These are phyloP conservation scores for Sphaerosporella brunnea DNA, from an alignment of 495 filamentous ascomycete species.

Conservation along the genomic window DNA sequence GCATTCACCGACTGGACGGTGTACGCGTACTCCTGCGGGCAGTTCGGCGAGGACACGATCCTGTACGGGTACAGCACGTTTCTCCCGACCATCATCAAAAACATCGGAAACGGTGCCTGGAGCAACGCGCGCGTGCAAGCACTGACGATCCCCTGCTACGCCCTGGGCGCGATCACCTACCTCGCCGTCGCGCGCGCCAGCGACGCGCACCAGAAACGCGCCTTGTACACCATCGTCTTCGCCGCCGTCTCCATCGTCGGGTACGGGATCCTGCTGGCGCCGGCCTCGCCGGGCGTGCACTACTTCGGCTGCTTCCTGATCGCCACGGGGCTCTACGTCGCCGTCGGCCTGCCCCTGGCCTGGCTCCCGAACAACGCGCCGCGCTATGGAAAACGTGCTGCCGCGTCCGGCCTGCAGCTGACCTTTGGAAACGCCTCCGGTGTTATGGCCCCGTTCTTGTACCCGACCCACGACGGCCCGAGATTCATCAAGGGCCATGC, in stretches of 20 bases:
- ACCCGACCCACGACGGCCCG: constrained; percentile 15
- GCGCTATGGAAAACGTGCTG: constrained; percentile 54
- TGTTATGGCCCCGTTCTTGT: constrained; percentile 51
- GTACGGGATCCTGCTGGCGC: constrained; percentile 46
- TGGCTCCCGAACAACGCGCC: constrained; percentile 44
- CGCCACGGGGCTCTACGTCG: constrained; percentile 52
- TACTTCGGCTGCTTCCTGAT: constrained; percentile 58
- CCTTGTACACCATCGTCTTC: constrained; percentile 41
- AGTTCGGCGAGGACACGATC: constrained; percentile 56
- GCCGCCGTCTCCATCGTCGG: constrained; percentile 44
- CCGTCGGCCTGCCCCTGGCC: constrained; percentile 50
- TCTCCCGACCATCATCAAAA: constrained; percentile 58
- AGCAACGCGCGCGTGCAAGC: constrained; percentile 46
- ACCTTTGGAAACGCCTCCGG: constrained; percentile 50
- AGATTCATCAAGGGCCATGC: constrained; percentile 27
- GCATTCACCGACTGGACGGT: constrained; percentile 45
- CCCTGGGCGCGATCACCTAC: constrained; percentile 47
- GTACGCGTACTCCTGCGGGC: constrained; percentile 41
- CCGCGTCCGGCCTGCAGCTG: constrained; percentile 50
- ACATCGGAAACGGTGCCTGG: constrained; percentile 38
- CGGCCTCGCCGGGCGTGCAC: constrained; percentile 41
- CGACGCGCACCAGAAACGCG: constrained; percentile 44
- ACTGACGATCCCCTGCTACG: constrained; percentile 64
- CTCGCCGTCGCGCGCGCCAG: constrained; percentile 42
- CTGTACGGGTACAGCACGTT: constrained; percentile 65